Evolutionary conservation across 2,329 filamentous ascomycete species (phyloP).

Genomic region (Diaporthe sp.): DNA sequence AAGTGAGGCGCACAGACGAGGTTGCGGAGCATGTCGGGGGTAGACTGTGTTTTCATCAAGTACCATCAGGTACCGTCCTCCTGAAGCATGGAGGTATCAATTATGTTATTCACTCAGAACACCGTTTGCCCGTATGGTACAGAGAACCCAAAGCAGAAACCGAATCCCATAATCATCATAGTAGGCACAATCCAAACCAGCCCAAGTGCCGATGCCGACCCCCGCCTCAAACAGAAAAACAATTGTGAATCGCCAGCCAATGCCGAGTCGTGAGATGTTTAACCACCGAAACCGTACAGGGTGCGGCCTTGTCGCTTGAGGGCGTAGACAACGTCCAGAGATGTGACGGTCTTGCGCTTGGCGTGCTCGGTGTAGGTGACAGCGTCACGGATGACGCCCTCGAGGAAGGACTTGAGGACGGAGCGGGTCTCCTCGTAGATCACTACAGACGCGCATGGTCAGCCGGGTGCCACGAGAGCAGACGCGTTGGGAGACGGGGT

Average conservation of each 20-base stretch:
- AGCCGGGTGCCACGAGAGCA: slow-evolving; percentile 10
- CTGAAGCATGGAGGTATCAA: slow-evolving; percentile 36
- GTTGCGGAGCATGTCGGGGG: background rate
- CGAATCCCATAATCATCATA: slow-evolving; percentile 42
- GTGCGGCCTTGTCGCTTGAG: slow-evolving; percentile 78
- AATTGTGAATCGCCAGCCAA: slow-evolving; percentile 37
- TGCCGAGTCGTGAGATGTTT: slow-evolving; percentile 50
- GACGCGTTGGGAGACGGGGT: background rate
- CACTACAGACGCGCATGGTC: slow-evolving; percentile 56
- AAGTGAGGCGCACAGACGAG: background rate
- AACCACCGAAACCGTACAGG: slow-evolving; percentile 92
- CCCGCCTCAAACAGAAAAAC: slow-evolving; percentile 34
- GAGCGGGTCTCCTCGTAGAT: slow-evolving; percentile 87
- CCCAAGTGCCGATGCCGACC: slow-evolving; percentile 35
- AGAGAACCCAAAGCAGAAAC: slow-evolving; percentile 40
- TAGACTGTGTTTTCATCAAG: slow-evolving; percentile 3
- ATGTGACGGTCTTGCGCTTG: slow-evolving; percentile 84
- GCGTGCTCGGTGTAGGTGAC: slow-evolving; percentile 87
- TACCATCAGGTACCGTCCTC: slow-evolving; percentile 29
- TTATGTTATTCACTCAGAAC: slow-evolving; percentile 43
- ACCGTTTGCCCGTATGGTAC: slow-evolving; percentile 41
- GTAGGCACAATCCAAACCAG: slow-evolving; percentile 39
- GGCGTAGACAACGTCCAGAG: slow-evolving; percentile 74
- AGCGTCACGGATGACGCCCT: slow-evolving; percentile 82
- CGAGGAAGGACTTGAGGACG: slow-evolving; percentile 86